These are phyloP conservation scores for Begonia fuchsioides DNA, from an alignment of 306 rosid genomes.

Conservation along the genomic window DNA sequence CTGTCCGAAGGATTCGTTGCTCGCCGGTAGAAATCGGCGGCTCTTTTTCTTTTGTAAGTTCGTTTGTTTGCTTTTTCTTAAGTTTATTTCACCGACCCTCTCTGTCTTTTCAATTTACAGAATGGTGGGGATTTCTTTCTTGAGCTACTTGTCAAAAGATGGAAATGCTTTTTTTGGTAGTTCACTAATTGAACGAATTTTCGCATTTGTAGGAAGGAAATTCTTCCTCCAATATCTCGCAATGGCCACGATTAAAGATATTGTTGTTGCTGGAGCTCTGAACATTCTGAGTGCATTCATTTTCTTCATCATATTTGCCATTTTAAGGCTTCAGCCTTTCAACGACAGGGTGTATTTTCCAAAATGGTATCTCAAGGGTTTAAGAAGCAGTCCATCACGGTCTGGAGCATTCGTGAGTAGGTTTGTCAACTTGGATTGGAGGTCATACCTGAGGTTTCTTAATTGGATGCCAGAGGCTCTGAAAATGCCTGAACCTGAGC, in stretches of 20 bases:
- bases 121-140: not conserved
- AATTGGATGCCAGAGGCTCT: constrained; percentile 94
- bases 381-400: constrained; percentile 60
- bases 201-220: constrained; percentile 24
- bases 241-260: constrained; percentile 75
- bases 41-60: not conserved
- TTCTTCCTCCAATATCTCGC: not conserved
- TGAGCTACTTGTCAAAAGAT: not conserved
- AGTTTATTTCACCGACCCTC: too few relatives aligned
- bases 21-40: not conserved
- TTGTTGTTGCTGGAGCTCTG: constrained; percentile 58
- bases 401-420: constrained; percentile 60
- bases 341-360: constrained; percentile 95
- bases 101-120: too few relatives aligned
- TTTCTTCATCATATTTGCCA: constrained; percentile 60
- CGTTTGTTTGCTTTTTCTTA: too few relatives aligned
- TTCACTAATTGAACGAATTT: not conserved
- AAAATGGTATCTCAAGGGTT: constrained; percentile 79
- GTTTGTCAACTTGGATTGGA: constrained; percentile 78
- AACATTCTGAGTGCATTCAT: constrained; percentile 63
- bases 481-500: constrained; percentile 90
- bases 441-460: constrained; percentile 55
- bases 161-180: not conserved
- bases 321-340: constrained; percentile 90
- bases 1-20: not conserved